phyloP scores from a whole-genome alignment of 768 basidiomycete species.

The Mycena albidolilacea region DNA sequence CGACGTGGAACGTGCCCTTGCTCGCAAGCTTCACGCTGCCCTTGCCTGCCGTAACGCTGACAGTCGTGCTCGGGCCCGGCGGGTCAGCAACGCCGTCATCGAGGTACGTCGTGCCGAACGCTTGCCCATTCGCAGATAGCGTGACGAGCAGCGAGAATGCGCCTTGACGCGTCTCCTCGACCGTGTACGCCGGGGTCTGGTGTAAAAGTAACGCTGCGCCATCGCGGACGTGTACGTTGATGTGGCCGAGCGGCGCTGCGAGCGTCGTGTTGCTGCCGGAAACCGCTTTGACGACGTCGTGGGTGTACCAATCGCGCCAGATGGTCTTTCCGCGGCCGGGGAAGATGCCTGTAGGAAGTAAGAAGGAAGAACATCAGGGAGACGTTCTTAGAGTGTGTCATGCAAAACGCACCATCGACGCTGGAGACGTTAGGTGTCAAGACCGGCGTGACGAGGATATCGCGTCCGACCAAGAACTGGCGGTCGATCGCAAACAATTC shows the following conservation, averaged over 20 bases:
- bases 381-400: background rate
- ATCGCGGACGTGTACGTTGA: slow-evolving; percentile 82
- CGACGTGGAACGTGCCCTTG: slow-evolving; percentile 59
- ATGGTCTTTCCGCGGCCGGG: slow-evolving; percentile 42
- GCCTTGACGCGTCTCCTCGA: slow-evolving; percentile 73
- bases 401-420: slow-evolving; percentile 67
- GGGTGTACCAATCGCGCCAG: slow-evolving; percentile 86
- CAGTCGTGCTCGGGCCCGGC: slow-evolving; percentile 64
- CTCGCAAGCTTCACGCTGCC: slow-evolving; percentile 56
- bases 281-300: slow-evolving; percentile 63
- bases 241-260: slow-evolving; percentile 79
- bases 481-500: slow-evolving; percentile 72
- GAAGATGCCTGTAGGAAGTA: background rate
- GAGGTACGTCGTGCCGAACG: slow-evolving; percentile 74
- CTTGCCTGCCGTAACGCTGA: slow-evolving; percentile 59
- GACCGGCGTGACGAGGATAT: slow-evolving; percentile 85
- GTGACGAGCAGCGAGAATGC: slow-evolving; percentile 77
- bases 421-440: slow-evolving; percentile 76
- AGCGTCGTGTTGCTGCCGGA: slow-evolving; percentile 63
- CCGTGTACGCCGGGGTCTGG: slow-evolving; percentile 74
- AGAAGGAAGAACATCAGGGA: background rate
- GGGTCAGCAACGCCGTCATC: slow-evolving; percentile 79
- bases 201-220: slow-evolving; percentile 77
- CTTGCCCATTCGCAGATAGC: slow-evolving; percentile 60
- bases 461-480: slow-evolving; percentile 81